Base-by-base conservation (phyloP, 495 filamentous ascomycete genomes). In the Xylaria flabelliformis region DNA sequence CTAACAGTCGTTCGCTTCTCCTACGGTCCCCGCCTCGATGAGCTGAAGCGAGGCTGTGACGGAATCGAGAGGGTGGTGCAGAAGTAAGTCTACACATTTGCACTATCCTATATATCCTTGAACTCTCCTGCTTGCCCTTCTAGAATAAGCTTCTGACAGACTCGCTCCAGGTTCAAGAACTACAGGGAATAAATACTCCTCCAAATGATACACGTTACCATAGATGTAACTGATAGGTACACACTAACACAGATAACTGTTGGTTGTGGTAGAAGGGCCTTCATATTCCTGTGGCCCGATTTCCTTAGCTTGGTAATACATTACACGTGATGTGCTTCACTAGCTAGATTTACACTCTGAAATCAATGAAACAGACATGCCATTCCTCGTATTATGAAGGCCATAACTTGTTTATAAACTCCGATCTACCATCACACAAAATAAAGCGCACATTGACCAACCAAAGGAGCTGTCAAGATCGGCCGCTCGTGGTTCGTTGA, bases 21-120 rank as follows among this genome's bases (percentile, higher is more conserved):
- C 61, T 98, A 98, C 78, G 95, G 95, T 0, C 95, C 95, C 5
- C 90, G 88, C 80, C 94, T 96, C 91, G 94, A 96, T n/a, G 88
- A 88, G 24, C 82, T 98, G 55, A 89, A 90, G 85, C 91, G 86
- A 84, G 95, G 95, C 55, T 86, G 97, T 70, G 93, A 97, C 80
- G 93, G 92, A 50, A 97, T 98, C 76, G 93, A 97, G 87, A 84
- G 92, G 51, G 92, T 97, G 42, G 82, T 95, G 19, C 87, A 87
- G 75, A 91, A 91, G 90, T 90, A 82, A 76, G 80, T 76, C 42
- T 7, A 26, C 26, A 26, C 15, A 17, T 59, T 32, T 69, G 17
- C n/a, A 13, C 19, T 50, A 2, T 46, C 36, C 10, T 19, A 29
- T 29, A 29, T 29, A 29, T 29, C 26, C 26, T 29, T 29, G 26